Conservation (phyloP, 257 asterid species). For the Anisodus tanguticus region DNA sequence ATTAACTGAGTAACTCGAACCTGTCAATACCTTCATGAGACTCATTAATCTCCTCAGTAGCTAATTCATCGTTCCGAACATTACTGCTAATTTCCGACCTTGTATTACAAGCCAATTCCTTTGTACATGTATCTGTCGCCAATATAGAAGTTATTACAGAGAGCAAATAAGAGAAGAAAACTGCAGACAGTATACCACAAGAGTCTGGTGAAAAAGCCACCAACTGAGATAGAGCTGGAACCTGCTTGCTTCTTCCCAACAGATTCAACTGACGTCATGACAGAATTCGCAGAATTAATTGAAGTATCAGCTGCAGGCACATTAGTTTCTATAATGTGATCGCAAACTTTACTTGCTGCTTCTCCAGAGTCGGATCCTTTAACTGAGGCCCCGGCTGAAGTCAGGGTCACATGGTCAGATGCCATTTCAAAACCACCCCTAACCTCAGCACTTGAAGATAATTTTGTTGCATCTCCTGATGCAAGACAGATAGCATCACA, state of each 20-base stretch:
- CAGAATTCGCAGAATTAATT: slow-evolving; percentile 34
- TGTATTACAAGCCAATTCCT: slow-evolving; percentile 34
- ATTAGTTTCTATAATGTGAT: slow-evolving; percentile 14
- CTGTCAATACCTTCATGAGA: slow-evolving; percentile 37
- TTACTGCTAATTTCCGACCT: background rate
- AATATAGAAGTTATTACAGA: slow-evolving; percentile 4
- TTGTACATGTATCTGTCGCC: slow-evolving; percentile 28
- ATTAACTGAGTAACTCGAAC: background rate
- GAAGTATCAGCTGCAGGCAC: slow-evolving; percentile 28
- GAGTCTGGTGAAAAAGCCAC: slow-evolving; percentile 35
- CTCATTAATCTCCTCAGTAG: slow-evolving; percentile 30
- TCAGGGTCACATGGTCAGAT: slow-evolving; percentile 29
- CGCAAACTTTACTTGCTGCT: slow-evolving; percentile 29
- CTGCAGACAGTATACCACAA: slow-evolving; percentile 40
- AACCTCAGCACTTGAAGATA: slow-evolving; percentile 33
- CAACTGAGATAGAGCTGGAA: slow-evolving; percentile 34
- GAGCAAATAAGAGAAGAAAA: background rate
- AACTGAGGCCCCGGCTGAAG: slow-evolving; percentile 30
- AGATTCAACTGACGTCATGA: slow-evolving; percentile 35
- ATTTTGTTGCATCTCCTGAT: slow-evolving; percentile 38
- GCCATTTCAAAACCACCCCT: slow-evolving; percentile 36
- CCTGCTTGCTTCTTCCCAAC: slow-evolving; percentile 39
- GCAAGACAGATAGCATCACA: slow-evolving; percentile 28
- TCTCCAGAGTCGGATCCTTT: slow-evolving; percentile 35
- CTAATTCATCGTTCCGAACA: slow-evolving; percentile 31